These are phyloP conservation scores for Diaporthe capsici DNA, from an alignment of 2,329 filamentous ascomycete species.

Conservation along the genomic window DNA sequence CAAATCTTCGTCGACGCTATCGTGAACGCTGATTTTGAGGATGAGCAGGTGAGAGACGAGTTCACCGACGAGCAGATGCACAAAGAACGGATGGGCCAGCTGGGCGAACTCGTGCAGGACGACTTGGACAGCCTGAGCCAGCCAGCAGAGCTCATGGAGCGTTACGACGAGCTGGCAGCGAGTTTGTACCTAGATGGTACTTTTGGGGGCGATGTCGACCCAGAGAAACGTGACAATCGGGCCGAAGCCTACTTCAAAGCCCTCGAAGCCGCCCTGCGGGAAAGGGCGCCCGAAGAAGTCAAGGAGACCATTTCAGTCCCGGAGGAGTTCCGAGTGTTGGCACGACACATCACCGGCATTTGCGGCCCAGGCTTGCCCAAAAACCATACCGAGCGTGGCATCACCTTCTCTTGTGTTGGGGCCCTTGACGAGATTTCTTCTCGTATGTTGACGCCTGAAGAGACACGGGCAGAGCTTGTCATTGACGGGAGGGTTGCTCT, in stretches of 20 bases:
- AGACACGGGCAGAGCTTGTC: not conserved
- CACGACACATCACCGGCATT: not conserved
- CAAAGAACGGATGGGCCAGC: not conserved
- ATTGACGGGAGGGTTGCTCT: not conserved
- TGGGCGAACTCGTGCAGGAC: not conserved
- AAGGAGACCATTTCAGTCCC: not conserved
- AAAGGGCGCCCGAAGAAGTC: not conserved
- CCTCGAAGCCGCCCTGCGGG: not conserved
- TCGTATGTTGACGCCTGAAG: not conserved
- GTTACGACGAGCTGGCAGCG: not conserved
- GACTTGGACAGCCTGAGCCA: not conserved
- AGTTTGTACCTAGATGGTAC: not conserved
- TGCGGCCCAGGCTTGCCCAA: not conserved
- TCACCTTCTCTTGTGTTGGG: not conserved
- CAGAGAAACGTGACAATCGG: not conserved
- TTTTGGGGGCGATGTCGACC: not conserved
- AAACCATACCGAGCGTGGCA: not conserved
- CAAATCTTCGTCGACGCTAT: not conserved
- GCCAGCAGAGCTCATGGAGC: not conserved
- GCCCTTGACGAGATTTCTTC: not conserved
- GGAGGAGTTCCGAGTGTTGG: slow-evolving; percentile 3
- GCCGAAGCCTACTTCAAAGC: not conserved
- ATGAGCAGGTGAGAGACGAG: not conserved
- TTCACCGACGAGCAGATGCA: not conserved
- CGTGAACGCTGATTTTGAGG: not conserved